phyloP scores from a whole-genome alignment of 31 red algal species.

The Pterothamnion heteromorphum region DNA sequence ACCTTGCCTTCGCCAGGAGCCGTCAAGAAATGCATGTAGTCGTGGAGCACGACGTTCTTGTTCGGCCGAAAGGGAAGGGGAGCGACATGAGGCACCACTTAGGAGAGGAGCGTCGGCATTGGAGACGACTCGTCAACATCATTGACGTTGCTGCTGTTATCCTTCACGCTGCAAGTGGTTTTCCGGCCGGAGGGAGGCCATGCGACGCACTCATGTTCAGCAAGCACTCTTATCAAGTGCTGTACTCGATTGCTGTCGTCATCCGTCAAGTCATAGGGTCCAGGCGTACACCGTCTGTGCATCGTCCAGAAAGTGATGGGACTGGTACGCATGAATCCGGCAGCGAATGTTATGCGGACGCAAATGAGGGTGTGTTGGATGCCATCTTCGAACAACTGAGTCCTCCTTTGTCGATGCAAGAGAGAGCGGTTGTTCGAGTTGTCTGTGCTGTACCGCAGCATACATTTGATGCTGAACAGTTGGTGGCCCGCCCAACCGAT shows the following conservation, averaged over 20 bases:
- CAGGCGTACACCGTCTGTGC: background rate
- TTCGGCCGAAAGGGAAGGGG: no score
- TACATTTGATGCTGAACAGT: no score
- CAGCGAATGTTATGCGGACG: background rate
- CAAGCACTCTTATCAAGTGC: background rate
- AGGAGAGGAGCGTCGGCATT: background rate
- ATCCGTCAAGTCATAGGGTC: background rate
- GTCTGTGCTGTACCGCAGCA: no score
- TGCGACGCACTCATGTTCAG: background rate
- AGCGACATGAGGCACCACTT: no score
- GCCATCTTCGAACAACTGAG: no score
- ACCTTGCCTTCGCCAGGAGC: background rate
- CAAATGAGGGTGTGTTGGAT: background rate
- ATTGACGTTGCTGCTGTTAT: background rate
- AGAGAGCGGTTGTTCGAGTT: no score
- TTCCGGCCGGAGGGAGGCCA: background rate
- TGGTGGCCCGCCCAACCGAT: no score
- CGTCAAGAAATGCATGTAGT: background rate
- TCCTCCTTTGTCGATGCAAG: no score
- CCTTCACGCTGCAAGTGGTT: background rate
- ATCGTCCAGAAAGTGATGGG: background rate
- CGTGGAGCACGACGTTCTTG: background rate
- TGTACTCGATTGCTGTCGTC: background rate
- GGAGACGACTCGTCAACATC: background rate
- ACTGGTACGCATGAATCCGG: background rate